Conservation (phyloP, 2,329 filamentous ascomycete genomes). For the Colletotrichum orchidophilum region DNA sequence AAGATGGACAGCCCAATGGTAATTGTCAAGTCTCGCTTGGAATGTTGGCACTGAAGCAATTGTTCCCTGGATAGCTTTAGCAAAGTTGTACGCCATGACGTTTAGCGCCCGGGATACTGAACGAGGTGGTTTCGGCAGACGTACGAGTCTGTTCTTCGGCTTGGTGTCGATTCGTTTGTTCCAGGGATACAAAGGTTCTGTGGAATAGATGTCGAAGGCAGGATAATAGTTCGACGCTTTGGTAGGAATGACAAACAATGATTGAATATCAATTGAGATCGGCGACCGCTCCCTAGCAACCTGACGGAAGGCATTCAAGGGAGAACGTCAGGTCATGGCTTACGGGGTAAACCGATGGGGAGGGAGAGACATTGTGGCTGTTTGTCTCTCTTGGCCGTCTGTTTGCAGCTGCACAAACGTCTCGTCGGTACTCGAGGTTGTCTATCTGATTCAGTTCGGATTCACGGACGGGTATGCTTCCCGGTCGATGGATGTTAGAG, state of each 20-base stretch:
- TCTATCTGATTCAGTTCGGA: background rate
- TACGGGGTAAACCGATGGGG: background rate
- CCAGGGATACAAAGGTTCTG: background rate
- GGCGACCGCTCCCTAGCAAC: background rate
- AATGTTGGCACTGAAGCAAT: background rate
- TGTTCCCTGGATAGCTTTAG: background rate
- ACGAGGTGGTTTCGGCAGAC: background rate
- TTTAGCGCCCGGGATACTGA: too few relatives aligned
- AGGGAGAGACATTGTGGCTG: background rate
- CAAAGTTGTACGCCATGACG: background rate
- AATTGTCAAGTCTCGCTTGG: background rate
- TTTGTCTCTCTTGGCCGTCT: background rate
- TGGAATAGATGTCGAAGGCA: background rate
- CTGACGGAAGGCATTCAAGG: conserved; percentile 11
- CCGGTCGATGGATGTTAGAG: background rate
- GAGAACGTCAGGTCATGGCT: background rate
- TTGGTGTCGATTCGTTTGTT: background rate
- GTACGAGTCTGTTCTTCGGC: background rate
- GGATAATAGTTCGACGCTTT: background rate
- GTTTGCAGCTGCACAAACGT: background rate
- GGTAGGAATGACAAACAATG: background rate
- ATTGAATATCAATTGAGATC: background rate
- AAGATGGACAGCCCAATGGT: background rate
- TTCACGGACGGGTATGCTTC: background rate
- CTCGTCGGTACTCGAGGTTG: background rate